Evolutionary conservation across 192 early-diverging fungal species (phyloP).

Genomic region (Umbelopsis ramanniana): DNA sequence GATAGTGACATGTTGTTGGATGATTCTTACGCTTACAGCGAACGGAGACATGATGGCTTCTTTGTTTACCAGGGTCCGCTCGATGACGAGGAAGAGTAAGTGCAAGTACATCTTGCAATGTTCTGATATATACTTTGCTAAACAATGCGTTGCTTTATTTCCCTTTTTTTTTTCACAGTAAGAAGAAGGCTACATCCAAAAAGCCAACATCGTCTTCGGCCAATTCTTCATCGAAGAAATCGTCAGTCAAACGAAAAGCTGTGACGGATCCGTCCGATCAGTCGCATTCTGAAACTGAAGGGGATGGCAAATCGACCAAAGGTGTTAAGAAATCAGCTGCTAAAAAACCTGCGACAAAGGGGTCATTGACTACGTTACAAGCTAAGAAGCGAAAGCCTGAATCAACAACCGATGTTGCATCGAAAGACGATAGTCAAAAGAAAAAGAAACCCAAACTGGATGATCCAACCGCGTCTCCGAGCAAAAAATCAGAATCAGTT

Average conservation of each 20-base stretch:
- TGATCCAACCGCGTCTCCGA: constrained; percentile 17
- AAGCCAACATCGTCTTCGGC: not conserved
- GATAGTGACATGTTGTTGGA: constrained; percentile 58
- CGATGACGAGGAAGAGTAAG: constrained; percentile 37
- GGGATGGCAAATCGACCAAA: constrained; percentile 4
- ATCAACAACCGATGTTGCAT: not conserved
- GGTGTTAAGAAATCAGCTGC: not conserved
- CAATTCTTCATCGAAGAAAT: not conserved
- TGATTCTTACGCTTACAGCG: constrained; percentile 26
- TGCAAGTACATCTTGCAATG: constrained; percentile 9
- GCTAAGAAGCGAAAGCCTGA: constrained; percentile 16
- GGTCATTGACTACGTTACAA: not conserved
- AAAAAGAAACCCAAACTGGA: constrained; percentile 14
- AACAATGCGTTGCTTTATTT: too few species aligned
- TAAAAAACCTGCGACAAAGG: constrained; percentile 5
- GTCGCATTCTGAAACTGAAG: constrained; percentile 17
- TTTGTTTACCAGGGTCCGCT: constrained; percentile 57
- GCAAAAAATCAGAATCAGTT: not conserved
- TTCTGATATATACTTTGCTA: not conserved
- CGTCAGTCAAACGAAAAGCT: not conserved
- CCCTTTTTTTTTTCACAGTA: not conserved
- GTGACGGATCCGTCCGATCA: constrained; percentile 5
- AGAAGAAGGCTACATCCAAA: constrained; percentile 1
- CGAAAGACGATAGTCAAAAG: constrained; percentile 11
- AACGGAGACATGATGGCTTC: constrained; percentile 48